phyloP scores from a whole-genome alignment of 495 filamentous ascomycete species.

The Penicillium canariense region DNA sequence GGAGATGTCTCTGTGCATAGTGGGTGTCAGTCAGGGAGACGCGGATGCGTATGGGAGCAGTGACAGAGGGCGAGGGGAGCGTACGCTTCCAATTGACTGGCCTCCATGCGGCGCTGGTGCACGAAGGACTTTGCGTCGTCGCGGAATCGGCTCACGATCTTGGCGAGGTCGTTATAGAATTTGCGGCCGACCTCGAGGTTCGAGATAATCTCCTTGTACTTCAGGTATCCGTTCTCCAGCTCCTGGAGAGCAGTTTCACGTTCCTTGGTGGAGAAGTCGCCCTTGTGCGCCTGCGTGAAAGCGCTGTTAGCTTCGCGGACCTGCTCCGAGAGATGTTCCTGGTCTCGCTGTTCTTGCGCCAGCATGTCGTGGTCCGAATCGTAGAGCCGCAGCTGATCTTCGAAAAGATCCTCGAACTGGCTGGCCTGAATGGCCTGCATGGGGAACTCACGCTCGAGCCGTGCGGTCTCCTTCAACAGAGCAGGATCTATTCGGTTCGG shows the following conservation, averaged over 20 bases:
- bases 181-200: slow-evolving; percentile 88
- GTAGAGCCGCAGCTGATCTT: slow-evolving; percentile 75
- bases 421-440: slow-evolving; percentile 79
- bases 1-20: slow-evolving; percentile 55
- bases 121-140: slow-evolving; percentile 78
- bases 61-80: slow-evolving; percentile 5
- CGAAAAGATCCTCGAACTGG: slow-evolving; percentile 90
- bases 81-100: slow-evolving; percentile 70
- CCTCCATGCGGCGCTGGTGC: slow-evolving; percentile 76
- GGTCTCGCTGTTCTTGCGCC: slow-evolving; percentile 68
- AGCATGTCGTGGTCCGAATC: slow-evolving; percentile 70
- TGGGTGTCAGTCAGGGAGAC: slow-evolving; percentile 14
- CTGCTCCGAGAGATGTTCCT: slow-evolving; percentile 65
- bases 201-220: slow-evolving; percentile 89
- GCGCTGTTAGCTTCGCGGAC: slow-evolving; percentile 72
- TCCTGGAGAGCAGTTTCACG: slow-evolving; percentile 83
- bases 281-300: slow-evolving; percentile 67
- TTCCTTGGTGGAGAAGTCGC: slow-evolving; percentile 71
- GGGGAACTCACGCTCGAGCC: slow-evolving; percentile 80
- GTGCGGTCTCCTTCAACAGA: slow-evolving; percentile 76
- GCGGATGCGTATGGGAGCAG: neutral
- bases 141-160: slow-evolving; percentile 74
- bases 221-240: slow-evolving; percentile 88
- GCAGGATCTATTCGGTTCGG: slow-evolving; percentile 50
- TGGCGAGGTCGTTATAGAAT: slow-evolving; percentile 94